Conservation (phyloP, 768 basidiomycete species). For the Scleroderma citrinum region DNA sequence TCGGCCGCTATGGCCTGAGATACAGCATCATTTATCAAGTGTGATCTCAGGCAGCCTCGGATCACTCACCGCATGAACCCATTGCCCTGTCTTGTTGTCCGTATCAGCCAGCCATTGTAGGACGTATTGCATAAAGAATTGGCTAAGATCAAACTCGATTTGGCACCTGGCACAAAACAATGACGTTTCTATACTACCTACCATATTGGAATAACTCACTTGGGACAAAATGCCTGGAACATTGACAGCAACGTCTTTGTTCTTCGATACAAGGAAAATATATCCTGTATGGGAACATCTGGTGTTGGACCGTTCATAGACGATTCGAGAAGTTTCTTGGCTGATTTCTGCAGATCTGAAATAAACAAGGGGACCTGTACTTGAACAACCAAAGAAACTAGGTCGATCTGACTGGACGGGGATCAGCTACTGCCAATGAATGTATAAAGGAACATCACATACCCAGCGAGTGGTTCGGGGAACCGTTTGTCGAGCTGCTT, state of each 20-base stretch:
- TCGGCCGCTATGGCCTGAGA: constrained; percentile 74
- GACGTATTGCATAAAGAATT: constrained; percentile 85
- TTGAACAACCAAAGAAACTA: constrained; percentile 72
- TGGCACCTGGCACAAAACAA: constrained; percentile 37
- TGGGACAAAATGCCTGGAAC: constrained; percentile 72
- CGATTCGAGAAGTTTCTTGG: constrained; percentile 72
- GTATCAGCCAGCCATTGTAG: constrained; percentile 85
- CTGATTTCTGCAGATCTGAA: constrained; percentile 59
- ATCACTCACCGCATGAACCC: constrained; percentile 82
- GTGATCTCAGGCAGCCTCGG: neutral
- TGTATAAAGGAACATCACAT: constrained; percentile 13
- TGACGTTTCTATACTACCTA: neutral
- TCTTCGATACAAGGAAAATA: constrained; percentile 81
- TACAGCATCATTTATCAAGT: constrained; percentile 5
- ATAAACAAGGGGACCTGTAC: constrained; percentile 61
- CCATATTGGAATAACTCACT: constrained; percentile 42
- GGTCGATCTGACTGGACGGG: constrained; percentile 55
- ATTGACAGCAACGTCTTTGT: constrained; percentile 72
- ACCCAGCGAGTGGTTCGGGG: constrained; percentile 78
- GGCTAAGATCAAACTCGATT: constrained; percentile 61
- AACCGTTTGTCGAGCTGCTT: constrained; percentile 86
- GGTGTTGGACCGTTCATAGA: constrained; percentile 85
- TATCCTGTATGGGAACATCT: constrained; percentile 83
- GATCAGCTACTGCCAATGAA: neutral
- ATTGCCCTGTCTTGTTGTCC: constrained; percentile 83